These are phyloP conservation scores for Kwoniella shandongensis DNA, from an alignment of 768 basidiomycete genomes.

Conservation along the genomic window DNA sequence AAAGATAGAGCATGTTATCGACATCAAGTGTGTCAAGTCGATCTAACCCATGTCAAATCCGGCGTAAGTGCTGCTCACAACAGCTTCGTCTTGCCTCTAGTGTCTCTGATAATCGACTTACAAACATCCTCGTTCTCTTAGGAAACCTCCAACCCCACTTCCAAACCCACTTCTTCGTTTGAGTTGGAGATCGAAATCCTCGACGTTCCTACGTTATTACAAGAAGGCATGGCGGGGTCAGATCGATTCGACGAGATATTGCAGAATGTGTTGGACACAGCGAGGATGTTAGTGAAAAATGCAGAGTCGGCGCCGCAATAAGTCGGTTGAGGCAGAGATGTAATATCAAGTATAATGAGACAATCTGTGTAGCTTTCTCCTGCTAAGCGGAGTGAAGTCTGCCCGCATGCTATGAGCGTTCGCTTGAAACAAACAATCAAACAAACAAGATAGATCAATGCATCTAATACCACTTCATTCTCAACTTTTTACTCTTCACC, in stretches of 20 bases:
- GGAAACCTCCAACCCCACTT: conserved; percentile 1
- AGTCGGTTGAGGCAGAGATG: too few relatives aligned
- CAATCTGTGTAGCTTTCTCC: too few relatives aligned
- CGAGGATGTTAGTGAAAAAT: conserved; percentile 83
- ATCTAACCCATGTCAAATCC: conserved; percentile 82
- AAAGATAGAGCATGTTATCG: conserved; percentile 92
- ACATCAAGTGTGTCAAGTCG: conserved; percentile 89
- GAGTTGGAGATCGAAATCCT: conserved; percentile 86
- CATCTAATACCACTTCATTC: conserved; percentile 49
- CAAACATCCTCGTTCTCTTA: neutral
- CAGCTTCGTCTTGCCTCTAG: neutral
- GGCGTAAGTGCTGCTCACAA: conserved; percentile 52
- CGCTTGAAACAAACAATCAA: too few relatives aligned
- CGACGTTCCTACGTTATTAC: conserved; percentile 68
- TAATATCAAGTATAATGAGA: too few relatives aligned
- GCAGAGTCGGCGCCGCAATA: conserved; percentile 49
- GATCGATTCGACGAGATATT: conserved; percentile 90
- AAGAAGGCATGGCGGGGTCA: conserved; percentile 64
- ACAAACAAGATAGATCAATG: too few relatives aligned
- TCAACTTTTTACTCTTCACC: conserved; percentile 57
- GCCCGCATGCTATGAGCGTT: too few relatives aligned
- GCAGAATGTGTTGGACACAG: conserved; percentile 87
- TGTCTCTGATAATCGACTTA: neutral
- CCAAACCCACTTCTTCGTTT: conserved; percentile 58
- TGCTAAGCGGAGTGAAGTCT: too few relatives aligned